phyloP scores from a whole-genome alignment of 2,329 filamentous ascomycete genomes.

The Fusarium graminum region DNA sequence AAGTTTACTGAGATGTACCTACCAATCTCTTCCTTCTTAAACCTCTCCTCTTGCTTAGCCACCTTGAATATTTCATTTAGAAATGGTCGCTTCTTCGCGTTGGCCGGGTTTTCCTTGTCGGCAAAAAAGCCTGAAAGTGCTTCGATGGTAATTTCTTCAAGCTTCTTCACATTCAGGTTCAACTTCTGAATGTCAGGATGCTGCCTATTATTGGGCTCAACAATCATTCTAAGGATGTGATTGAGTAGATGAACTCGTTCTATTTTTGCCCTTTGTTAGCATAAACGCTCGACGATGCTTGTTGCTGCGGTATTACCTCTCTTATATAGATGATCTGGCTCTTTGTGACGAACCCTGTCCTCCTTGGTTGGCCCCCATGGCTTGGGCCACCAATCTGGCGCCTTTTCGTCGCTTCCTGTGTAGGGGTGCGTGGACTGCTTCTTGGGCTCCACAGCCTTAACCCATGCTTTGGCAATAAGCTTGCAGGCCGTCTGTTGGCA shows the following conservation, averaged over 20 bases:
- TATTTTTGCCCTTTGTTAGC: conserved; percentile 48
- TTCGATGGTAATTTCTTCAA: conserved; percentile 71
- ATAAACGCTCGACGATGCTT: neutral
- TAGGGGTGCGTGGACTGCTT: conserved; percentile 83
- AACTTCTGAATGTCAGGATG: conserved; percentile 67
- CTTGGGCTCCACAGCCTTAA: conserved; percentile 80
- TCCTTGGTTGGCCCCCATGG: conserved; percentile 64
- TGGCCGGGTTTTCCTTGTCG: conserved; percentile 65
- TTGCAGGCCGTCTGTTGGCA: conserved; percentile 80
- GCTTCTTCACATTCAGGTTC: conserved; percentile 65
- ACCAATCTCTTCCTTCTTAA: conserved; percentile 70
- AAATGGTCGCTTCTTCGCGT: conserved; percentile 67
- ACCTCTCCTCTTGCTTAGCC: conserved; percentile 68
- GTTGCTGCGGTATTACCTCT: conserved; percentile 61
- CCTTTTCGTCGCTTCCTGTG: conserved; percentile 71
- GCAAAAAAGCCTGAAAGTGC: conserved; percentile 69
- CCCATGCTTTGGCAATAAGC: conserved; percentile 79
- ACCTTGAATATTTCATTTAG: conserved; percentile 73
- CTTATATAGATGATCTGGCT: conserved; percentile 80
- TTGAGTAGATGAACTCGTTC: conserved; percentile 70
- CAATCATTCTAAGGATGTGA: conserved; percentile 71
- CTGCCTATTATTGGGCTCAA: conserved; percentile 63
- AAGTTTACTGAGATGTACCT: conserved; percentile 35
- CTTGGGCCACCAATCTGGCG: conserved; percentile 76
- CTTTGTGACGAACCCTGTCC: conserved; percentile 73